phyloP scores from a whole-genome alignment of 2,329 filamentous ascomycete species.

The Colletotrichum tofieldiae region DNA sequence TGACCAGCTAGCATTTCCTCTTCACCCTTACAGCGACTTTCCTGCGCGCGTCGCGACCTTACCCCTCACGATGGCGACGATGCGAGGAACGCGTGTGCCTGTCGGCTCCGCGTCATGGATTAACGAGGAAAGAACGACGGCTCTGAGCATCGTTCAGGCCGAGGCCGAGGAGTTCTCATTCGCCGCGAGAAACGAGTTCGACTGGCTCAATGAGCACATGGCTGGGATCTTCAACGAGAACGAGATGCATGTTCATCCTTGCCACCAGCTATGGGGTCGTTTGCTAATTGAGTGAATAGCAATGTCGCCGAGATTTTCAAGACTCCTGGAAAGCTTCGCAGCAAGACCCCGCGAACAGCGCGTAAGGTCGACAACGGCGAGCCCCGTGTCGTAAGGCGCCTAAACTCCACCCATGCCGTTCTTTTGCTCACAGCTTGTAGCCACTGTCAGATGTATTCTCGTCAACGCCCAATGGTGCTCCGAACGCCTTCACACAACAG shows the following conservation, averaged over 20 bases:
- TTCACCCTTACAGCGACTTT: slow-evolving; percentile 37
- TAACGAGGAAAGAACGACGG: slow-evolving; percentile 84
- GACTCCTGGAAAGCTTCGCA: slow-evolving; percentile 86
- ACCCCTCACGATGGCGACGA: slow-evolving; percentile 53
- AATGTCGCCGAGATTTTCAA: slow-evolving; percentile 98
- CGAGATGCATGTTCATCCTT: slow-evolving; percentile 77
- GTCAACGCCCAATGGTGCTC: slow-evolving; percentile 67
- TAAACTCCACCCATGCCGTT: slow-evolving; percentile 19
- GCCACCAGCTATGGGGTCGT: slow-evolving; percentile 33
- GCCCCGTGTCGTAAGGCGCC: slow-evolving; percentile 73
- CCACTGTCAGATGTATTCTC: slow-evolving; percentile 74
- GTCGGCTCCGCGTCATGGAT: slow-evolving; percentile 92
- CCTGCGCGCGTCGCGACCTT: slow-evolving; percentile 34
- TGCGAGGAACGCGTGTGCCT: slow-evolving; percentile 73
- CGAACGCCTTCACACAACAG: slow-evolving; percentile 69
- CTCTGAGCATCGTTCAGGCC: slow-evolving; percentile 80
- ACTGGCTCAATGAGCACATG: slow-evolving; percentile 99
- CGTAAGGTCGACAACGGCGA: slow-evolving; percentile 73
- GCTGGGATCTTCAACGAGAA: slow-evolving; percentile 90
- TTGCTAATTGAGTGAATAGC: slow-evolving; percentile 61
- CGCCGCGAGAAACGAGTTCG: slow-evolving; percentile 92
- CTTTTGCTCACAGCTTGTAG: slow-evolving; percentile 56
- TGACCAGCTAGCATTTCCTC: slow-evolving; percentile 40
- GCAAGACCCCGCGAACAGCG: slow-evolving; percentile 82
- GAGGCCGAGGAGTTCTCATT: slow-evolving; percentile 96